Conservation (phyloP, 1,284 basidiomycete species). For the Spongiforma sp. region DNA sequence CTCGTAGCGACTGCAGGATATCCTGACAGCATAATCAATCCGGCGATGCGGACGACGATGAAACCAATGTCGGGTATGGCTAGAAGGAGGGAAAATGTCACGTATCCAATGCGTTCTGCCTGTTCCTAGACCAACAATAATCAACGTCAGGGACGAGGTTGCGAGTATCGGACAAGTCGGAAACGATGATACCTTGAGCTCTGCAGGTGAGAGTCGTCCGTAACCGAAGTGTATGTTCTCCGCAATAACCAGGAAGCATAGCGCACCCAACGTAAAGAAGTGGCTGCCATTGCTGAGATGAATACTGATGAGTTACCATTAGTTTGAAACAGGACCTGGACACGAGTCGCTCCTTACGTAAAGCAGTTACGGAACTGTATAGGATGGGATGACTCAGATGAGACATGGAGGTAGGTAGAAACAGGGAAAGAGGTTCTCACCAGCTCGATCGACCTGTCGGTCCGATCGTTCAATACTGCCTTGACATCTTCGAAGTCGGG, state of each 20-base stretch:
- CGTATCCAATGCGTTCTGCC: constrained; percentile 17
- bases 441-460: constrained; percentile 31
- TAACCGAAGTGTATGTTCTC: constrained; percentile 31
- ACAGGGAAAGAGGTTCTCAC: constrained; percentile 12
- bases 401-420: not conserved
- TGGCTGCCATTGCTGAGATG: constrained; percentile 21
- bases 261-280: constrained; percentile 16
- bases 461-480: constrained; percentile 18
- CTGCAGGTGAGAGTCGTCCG: constrained; percentile 24
- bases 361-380: constrained; percentile 31
- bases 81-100: constrained; percentile 20
- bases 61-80: constrained; percentile 26
- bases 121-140: constrained; percentile 15
- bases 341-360: constrained; percentile 14
- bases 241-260: constrained; percentile 25
- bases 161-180: too few species aligned
- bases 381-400: constrained; percentile 1
- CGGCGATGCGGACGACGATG: constrained; percentile 21
- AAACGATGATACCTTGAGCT: constrained; percentile 39
- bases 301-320: constrained; percentile 22
- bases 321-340: not conserved
- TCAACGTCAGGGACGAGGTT: not conserved
- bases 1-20: constrained; percentile 19
- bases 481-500: constrained; percentile 29
- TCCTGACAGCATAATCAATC: constrained; percentile 17